Evolutionary conservation across 441 rosid species (phyloP).

Genomic region (Arabidopsis hybrid): DNA sequence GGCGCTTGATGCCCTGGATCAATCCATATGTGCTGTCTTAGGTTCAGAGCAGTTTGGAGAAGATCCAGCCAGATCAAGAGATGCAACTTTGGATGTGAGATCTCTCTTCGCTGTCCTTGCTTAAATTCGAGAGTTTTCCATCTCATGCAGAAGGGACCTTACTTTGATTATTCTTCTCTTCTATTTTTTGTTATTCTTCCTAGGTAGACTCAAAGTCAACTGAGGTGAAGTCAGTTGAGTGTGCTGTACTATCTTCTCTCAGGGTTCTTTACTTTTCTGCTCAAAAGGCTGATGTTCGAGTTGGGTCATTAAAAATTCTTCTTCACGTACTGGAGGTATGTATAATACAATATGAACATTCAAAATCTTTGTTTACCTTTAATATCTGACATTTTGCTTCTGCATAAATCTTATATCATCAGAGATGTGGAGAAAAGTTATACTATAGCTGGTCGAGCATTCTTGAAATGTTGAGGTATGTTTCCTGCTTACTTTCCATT

Average conservation of each 20-base stretch:
- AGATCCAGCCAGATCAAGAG: slow-evolving; percentile 52
- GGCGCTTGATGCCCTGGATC: slow-evolving; percentile 97
- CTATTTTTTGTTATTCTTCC: slow-evolving; percentile 38
- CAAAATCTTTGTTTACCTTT: slow-evolving; percentile 35
- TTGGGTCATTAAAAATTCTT: slow-evolving; percentile 96
- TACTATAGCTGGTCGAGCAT: slow-evolving; percentile 88
- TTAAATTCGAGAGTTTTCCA: slow-evolving; percentile 32
- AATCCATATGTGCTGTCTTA: slow-evolving; percentile 92
- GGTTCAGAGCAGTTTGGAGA: slow-evolving; percentile 86
- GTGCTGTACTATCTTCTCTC: slow-evolving; percentile 89
- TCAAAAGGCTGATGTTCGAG: slow-evolving; percentile 83
- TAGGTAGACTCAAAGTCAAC: slow-evolving; percentile 60
- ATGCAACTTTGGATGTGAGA: slow-evolving; percentile 65
- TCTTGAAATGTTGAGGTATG: slow-evolving; percentile 94
- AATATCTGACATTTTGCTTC: slow-evolving; percentile 35
- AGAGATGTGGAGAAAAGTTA: slow-evolving; percentile 96
- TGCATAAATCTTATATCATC: slow-evolving; percentile 42
- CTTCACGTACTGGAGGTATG: slow-evolving; percentile 95
- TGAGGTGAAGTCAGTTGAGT: slow-evolving; percentile 76
- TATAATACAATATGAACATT: slow-evolving; percentile 35
- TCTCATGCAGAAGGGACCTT: slow-evolving; percentile 26
- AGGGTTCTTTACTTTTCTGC: slow-evolving; percentile 84
- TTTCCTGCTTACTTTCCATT: slow-evolving; percentile 16
- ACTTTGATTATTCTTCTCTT: slow-evolving; percentile 36
- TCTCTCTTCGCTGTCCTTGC: slow-evolving; percentile 42